Base-by-base conservation (phyloP, 1,284 basidiomycete species). In the Malassezia vespertilionis region DNA sequence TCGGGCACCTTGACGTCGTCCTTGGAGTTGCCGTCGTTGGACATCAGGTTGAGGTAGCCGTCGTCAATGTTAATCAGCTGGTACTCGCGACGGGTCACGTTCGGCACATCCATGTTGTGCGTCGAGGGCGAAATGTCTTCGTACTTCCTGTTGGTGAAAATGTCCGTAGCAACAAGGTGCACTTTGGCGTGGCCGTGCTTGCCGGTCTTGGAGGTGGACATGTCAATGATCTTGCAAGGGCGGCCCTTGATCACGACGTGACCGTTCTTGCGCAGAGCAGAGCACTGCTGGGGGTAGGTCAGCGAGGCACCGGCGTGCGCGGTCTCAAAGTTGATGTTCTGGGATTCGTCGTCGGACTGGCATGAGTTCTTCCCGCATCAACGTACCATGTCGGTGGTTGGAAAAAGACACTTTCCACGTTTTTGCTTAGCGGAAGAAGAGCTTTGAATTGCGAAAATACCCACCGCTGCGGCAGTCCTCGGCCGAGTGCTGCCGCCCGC, bases 131-230 rank as follows among this genome's bases (percentile, higher is more conserved):
- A 91, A 74, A 96, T 90, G 80, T 96, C 91, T 80, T 97, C 91
- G 45, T 40, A 49, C 58, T 60, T 58, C 47, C 53, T 49, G 43
- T 45, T 43, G 40, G 64, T 65, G 52, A 67, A 58, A 56, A 58
- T 90, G 77, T 97, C 93, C 72, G 84, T 84, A 73, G 82, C 93
- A 70, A 96, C 81, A 63, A 97, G 80, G 77, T 97, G 88, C 72
- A 96, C 91, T 78, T 97, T 97, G 75, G 93, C 91, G 79, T 97
- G 93, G 71, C 91, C 91, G 79, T 96, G 91, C 82, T 74, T 74
- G 42, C 88, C 89, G 44, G 88, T 93, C 81, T 97, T 97, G 73
- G 91, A 97, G 77, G 93, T 97, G 59, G 90, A 95, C 91, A 97
- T 97, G 67, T 75, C 69, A 48, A 69, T 53, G 48, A 70, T 68